These are phyloP conservation scores for Pythium myriotylum DNA, from an alignment of 352 stramenopile species.

Conservation along the genomic window DNA sequence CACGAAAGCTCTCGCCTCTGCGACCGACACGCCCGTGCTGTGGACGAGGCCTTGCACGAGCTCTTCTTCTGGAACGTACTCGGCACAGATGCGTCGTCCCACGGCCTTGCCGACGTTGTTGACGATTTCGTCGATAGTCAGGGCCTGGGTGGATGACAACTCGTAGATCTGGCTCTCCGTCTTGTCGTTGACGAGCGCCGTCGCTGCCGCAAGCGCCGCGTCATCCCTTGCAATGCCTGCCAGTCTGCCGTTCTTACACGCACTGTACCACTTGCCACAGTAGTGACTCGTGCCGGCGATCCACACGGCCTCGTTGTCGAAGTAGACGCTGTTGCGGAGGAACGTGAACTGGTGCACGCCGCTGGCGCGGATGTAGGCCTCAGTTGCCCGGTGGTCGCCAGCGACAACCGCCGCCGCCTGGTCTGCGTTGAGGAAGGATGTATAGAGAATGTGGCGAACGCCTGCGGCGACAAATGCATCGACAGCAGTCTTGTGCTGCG, in stretches of 20 bases:
- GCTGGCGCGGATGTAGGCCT: slow-evolving; percentile 20
- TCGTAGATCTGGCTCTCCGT: slow-evolving; percentile 19
- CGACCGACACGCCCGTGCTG: no score
- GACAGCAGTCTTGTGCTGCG: slow-evolving; percentile 9
- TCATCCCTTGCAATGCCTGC: slow-evolving; percentile 6
- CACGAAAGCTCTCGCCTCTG: no score
- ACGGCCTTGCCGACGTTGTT: slow-evolving; percentile 15
- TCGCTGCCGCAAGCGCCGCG: background rate
- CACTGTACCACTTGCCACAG: slow-evolving; percentile 2
- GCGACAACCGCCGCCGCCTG: slow-evolving; percentile 4
- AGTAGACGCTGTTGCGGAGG: slow-evolving; percentile 16
- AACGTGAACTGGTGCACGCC: slow-evolving; percentile 20
- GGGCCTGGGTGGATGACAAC: background rate
- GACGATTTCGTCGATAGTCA: slow-evolving; percentile 4
- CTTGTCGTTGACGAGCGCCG: slow-evolving; percentile 8
- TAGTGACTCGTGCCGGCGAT: no score
- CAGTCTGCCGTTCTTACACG: background rate
- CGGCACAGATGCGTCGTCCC: slow-evolving; percentile 3
- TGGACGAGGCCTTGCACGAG: slow-evolving; percentile 4
- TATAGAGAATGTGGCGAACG: slow-evolving; percentile 32
- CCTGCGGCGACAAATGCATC: slow-evolving; percentile 10
- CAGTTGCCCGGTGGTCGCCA: slow-evolving; percentile 10
- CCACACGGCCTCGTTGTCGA: no score
- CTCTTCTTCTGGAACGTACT: background rate
- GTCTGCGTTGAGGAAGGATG: slow-evolving; percentile 18